Percentiles rank a stretch among this genome's conserved stretches.
These are phyloP conservation scores for Yarrowia deformans DNA, from an alignment of 805 yeast species.

Conservation along the genomic window DNA sequence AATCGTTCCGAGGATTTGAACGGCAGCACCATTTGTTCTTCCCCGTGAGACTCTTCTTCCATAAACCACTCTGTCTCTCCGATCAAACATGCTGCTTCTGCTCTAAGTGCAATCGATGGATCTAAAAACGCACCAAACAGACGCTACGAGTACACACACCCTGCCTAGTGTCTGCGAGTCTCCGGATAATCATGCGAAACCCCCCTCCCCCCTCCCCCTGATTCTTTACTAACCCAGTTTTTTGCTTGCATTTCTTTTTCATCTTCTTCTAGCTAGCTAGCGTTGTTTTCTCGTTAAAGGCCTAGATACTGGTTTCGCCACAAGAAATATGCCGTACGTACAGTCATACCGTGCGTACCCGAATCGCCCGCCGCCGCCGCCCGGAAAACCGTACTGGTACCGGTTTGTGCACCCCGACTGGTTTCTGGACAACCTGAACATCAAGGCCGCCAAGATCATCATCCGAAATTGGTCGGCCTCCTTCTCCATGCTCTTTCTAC, in stretches of 20 bases:
- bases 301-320: too few species aligned
- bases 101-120: too few species aligned
- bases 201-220: too few species aligned
- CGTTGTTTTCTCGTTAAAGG: too few species aligned
- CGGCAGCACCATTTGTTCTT: too few species aligned
- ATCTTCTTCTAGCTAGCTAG: not conserved
- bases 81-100: too few species aligned
- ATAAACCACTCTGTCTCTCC: too few species aligned
- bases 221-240: constrained; percentile 1
- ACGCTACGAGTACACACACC: too few species aligned
- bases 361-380: constrained; percentile 31
- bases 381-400: constrained; percentile 22
- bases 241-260: not conserved
- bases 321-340: constrained; percentile 2
- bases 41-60: too few species aligned
- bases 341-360: constrained; percentile 30
- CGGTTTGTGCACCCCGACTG: constrained; percentile 32
- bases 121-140: not conserved
- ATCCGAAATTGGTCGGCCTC: constrained; percentile 18
- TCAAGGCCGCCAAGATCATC: constrained; percentile 2
- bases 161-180: not conserved
- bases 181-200: too few species aligned
- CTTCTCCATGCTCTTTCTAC: constrained; percentile 6
- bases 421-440: constrained; percentile 21
- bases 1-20: too few species aligned